A percentile compares a stretch with the other conserved stretches of the same genome.
These are phyloP conservation scores for Lanmaoa rubissima DNA, from an alignment of 768 basidiomycete genomes.

Conservation along the genomic window DNA sequence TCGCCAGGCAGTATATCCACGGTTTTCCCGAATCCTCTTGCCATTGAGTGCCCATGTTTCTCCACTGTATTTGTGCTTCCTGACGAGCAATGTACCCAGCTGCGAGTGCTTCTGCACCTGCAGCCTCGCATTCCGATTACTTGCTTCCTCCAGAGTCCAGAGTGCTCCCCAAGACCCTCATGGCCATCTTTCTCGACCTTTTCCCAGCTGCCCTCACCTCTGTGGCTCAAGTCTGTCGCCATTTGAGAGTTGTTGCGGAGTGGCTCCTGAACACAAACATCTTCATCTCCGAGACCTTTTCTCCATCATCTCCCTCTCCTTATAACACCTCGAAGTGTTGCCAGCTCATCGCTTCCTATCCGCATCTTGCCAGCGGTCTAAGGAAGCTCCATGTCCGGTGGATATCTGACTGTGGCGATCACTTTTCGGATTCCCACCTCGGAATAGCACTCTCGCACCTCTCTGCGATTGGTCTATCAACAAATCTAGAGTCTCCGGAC, in stretches of 20 bases:
- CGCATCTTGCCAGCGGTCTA: slow-evolving; percentile 45
- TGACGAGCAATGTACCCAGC: background rate
- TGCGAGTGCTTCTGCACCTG: background rate
- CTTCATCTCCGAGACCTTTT: background rate
- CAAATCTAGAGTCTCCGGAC: slow-evolving; percentile 53
- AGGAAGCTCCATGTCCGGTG: slow-evolving; percentile 53
- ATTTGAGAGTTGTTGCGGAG: background rate
- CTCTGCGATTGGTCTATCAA: slow-evolving; percentile 37
- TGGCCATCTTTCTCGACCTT: background rate
- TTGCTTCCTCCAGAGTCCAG: background rate
- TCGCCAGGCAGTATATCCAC: background rate
- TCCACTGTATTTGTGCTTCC: background rate
- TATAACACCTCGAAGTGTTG: slow-evolving; percentile 49
- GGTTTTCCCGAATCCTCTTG: background rate
- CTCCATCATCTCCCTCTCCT: background rate
- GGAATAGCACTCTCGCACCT: slow-evolving; percentile 41
- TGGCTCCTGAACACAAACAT: background rate
- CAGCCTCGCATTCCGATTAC: background rate
- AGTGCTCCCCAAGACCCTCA: background rate
- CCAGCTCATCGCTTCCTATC: slow-evolving; percentile 8
- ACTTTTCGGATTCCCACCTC: slow-evolving; percentile 27
- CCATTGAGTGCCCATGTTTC: background rate
- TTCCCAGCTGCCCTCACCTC: background rate
- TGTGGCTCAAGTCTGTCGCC: background rate
- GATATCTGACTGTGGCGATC: slow-evolving; percentile 34